These are phyloP conservation scores for Cladophialophora psammophila DNA, from an alignment of 2,329 filamentous ascomycete species.

Conservation along the genomic window DNA sequence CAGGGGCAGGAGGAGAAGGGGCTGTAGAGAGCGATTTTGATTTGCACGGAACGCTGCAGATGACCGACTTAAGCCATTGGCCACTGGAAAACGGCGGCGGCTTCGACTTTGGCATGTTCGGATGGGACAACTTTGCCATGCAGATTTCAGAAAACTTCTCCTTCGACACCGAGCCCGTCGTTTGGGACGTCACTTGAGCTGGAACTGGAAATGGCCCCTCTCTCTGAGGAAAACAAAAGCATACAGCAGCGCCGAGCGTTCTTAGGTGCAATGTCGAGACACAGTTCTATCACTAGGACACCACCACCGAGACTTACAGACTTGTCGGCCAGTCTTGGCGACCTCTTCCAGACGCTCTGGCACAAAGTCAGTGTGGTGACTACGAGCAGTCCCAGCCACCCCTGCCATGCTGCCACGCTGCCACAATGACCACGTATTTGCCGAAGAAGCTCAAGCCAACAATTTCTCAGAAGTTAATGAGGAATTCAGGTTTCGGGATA, in stretches of 20 bases:
- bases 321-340: too few relatives aligned
- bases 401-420: too few relatives aligned
- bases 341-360: too few relatives aligned
- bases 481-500: too few relatives aligned
- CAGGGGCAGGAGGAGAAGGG: too few relatives aligned
- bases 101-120: conserved; percentile 34
- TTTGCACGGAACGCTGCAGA: background rate
- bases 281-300: background rate
- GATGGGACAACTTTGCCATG: conserved; percentile 37
- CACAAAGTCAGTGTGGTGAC: too few relatives aligned
- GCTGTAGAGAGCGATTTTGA: conserved; percentile 10
- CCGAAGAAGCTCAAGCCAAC: too few relatives aligned
- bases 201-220: background rate
- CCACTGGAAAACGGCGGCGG: conserved; percentile 27
- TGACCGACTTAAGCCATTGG: conserved; percentile 18
- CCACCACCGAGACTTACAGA: background rate
- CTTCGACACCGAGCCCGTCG: conserved; percentile 19
- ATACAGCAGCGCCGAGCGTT: background rate
- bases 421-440: too few relatives aligned
- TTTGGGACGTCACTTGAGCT: conserved; percentile 17
- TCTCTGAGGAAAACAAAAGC: too few relatives aligned
- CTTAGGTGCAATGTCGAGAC: background rate
- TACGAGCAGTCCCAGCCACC: too few relatives aligned
- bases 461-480: too few relatives aligned
- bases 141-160: conserved; percentile 35